Base-by-base conservation (phyloP, 345 rosid genomes). In the Mangifera indica region DNA sequence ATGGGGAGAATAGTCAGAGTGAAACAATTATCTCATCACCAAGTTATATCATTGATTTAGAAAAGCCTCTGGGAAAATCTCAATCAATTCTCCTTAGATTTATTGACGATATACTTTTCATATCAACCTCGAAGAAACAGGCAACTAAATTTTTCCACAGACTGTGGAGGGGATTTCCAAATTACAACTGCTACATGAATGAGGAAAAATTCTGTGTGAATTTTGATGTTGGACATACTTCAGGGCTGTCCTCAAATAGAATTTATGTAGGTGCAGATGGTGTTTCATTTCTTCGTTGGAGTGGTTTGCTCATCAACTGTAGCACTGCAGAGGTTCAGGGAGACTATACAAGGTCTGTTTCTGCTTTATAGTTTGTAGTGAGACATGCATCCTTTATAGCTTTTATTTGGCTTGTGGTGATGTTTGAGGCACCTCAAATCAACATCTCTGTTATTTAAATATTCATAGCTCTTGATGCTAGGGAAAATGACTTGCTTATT, bases 101-200 rank as follows among this genome's bases (percentile, higher is more conserved):
- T 71, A 83, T 84, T 32, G 98, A 93, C 78, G 97, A 93, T 76
- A 83, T 88, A 81, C 80, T 92, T 40, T 87, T 90, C 61, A 81
- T 93, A 73, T 85, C 97, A 63, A 93, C 92, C 70, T 93, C 98
- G 12, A 85, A 82, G 82, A 74, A 80, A 64, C 95, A 85, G 69
- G 91, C 97, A 3, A 52, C 80, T 71, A 55, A 79, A 69, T 87
- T 91, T 63, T 87, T 81, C 68, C 57, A 69, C 32, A 83, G 83
- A 70, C 76, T 92, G 71, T 75, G 56, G 25, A 63, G 75, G 49
- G 97, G 98, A 37, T 90, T 92, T 82, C 76, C 73, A 18, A 92
- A 85, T 18, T 93, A 90, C 58, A 92, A 90, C 71, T 93, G 97
- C 81, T 76, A 79, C 70, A 90, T 93, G 98, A 93, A 93, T 61